Evolutionary conservation across 2,329 filamentous ascomycete species (phyloP).

Genomic region (Cladosporium sp.): DNA sequence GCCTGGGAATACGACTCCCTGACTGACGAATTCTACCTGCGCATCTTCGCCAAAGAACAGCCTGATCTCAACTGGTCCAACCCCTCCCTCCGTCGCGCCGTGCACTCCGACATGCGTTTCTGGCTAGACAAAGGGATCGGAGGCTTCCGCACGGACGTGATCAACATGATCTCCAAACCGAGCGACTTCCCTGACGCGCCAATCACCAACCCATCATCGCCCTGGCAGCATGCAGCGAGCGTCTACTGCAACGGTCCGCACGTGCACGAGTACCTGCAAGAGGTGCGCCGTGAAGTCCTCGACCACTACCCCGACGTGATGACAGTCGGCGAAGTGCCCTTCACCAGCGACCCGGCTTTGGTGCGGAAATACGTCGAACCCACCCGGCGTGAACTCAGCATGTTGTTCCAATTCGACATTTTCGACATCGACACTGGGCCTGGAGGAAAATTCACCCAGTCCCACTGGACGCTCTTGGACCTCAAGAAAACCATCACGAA

Average conservation of each 20-base stretch:
- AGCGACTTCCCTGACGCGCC: constrained; percentile 19
- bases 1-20: constrained; percentile 67
- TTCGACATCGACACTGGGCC: constrained; percentile 52
- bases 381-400: constrained; percentile 55
- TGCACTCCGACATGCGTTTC: constrained; percentile 64
- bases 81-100: constrained; percentile 60
- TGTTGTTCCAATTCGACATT: constrained; percentile 68
- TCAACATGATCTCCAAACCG: constrained; percentile 22
- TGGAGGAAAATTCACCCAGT: constrained; percentile 43
- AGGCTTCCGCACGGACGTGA: constrained; percentile 35
- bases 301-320: constrained; percentile 45
- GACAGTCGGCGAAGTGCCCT: constrained; percentile 49
- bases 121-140: constrained; percentile 70
- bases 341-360: constrained; percentile 42
- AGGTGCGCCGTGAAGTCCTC: constrained; percentile 35
- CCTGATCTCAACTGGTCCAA: constrained; percentile 85
- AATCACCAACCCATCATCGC: constrained; percentile 8
- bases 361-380: constrained; percentile 50
- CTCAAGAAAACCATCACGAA: constrained; percentile 51
- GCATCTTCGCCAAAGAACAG: constrained; percentile 70
- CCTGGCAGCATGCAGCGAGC: constrained; percentile 17
- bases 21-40: constrained; percentile 73
- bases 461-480: constrained; percentile 39
- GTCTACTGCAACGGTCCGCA: constrained; percentile 31
- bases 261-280: constrained; percentile 45